phyloP scores from a whole-genome alignment of 257 asterid genomes.

The Solanum tacnaense region DNA sequence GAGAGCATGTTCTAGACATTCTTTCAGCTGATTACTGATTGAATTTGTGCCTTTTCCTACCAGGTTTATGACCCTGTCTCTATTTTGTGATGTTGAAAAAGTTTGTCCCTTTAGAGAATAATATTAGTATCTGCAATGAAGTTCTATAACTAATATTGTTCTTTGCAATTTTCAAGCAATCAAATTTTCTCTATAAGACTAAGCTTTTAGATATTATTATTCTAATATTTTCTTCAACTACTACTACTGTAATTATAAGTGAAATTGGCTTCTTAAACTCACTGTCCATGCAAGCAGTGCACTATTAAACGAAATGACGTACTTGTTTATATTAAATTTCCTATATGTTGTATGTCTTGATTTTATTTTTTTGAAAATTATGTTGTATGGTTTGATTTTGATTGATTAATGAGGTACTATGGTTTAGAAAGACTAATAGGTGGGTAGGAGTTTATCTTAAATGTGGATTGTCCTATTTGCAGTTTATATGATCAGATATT shows the following conservation, averaged over 20 bases:
- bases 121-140: background rate
- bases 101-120: background rate
- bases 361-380: background rate
- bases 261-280: background rate
- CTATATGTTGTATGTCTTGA: background rate
- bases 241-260: background rate
- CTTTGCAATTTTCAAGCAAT: background rate
- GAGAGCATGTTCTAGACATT: background rate
- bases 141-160: background rate
- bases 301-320: background rate
- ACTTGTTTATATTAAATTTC: background rate
- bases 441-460: background rate
- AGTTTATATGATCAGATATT: slow-evolving; percentile 78
- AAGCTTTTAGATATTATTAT: background rate
- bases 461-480: slow-evolving; percentile 11
- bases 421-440: background rate
- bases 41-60: background rate
- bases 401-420: background rate
- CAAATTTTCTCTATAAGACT: background rate
- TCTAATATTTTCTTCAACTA: background rate
- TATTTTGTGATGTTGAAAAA: background rate
- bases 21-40: background rate
- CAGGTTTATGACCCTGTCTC: background rate
- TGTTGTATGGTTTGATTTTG: background rate
- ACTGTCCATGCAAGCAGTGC: background rate